Percentiles rank a stretch among this genome's conserved stretches.
These are phyloP conservation scores for Talaromyces funiculosus DNA, from an alignment of 2,329 filamentous ascomycete genomes.

Conservation along the genomic window DNA sequence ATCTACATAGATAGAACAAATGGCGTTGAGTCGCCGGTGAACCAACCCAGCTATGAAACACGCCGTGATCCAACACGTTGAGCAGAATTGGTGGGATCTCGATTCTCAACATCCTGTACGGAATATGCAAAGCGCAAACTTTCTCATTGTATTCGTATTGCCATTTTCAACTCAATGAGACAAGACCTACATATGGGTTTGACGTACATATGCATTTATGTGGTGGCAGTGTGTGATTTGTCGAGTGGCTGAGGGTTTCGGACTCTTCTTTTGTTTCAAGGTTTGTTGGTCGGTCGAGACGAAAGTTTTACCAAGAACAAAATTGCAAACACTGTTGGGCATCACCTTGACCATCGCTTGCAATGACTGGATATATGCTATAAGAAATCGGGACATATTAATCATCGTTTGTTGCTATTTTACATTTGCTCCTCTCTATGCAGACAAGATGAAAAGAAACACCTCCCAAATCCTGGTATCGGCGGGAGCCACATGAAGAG, in stretches of 20 bases:
- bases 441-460: slow-evolving; percentile 8
- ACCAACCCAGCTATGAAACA: neutral
- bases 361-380: neutral
- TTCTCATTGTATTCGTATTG: neutral
- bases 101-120: neutral
- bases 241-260: neutral
- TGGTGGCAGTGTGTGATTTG: slow-evolving; percentile 1
- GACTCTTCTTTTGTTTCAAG: neutral
- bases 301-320: no score
- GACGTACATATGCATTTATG: neutral
- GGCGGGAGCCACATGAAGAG: neutral
- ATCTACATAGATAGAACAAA: neutral
- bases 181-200: neutral
- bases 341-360: no score
- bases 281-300: no score
- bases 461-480: neutral
- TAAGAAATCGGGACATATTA: slow-evolving; percentile 11
- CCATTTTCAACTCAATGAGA: neutral
- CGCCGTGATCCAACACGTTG: neutral
- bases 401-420: slow-evolving; percentile 10
- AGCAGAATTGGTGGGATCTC: neutral
- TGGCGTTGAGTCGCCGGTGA: neutral
- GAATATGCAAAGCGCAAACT: neutral
- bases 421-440: slow-evolving; percentile 13
- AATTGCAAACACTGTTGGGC: no score